These are phyloP conservation scores for Coemansia reversa DNA, from an alignment of 192 early-diverging fungal species.

Conservation along the genomic window DNA sequence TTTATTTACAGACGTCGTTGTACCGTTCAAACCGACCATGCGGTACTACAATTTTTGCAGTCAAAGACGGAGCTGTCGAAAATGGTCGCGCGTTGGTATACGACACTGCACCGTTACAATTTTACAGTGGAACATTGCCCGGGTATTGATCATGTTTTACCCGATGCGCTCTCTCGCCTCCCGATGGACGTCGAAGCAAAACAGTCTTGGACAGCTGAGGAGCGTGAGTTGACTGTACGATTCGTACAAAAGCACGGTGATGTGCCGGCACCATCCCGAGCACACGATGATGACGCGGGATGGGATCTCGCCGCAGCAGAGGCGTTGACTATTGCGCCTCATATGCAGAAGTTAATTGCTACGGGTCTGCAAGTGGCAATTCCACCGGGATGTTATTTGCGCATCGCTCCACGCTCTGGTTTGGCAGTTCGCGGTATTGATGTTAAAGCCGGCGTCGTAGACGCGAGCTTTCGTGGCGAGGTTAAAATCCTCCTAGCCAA, in stretches of 20 bases:
- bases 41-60: neutral
- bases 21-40: conserved; percentile 45
- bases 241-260: neutral
- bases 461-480: too few relatives aligned
- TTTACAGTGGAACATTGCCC: neutral
- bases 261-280: too few relatives aligned
- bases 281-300: too few relatives aligned
- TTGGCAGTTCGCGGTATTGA: too few relatives aligned
- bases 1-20: conserved; percentile 37
- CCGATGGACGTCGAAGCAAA: neutral
- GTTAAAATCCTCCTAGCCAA: too few relatives aligned
- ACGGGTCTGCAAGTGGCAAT: too few relatives aligned
- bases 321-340: too few relatives aligned
- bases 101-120: neutral
- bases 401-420: too few relatives aligned
- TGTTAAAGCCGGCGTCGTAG: too few relatives aligned
- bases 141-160: neutral
- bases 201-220: neutral
- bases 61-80: neutral
- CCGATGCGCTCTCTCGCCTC: neutral
- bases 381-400: too few relatives aligned
- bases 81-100: conserved; percentile 22
- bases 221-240: neutral
- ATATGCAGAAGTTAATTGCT: too few relatives aligned
- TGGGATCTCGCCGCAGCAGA: too few relatives aligned